These are phyloP conservation scores for Penicillium polonicum DNA, from an alignment of 2,329 filamentous ascomycete genomes.

Conservation along the genomic window DNA sequence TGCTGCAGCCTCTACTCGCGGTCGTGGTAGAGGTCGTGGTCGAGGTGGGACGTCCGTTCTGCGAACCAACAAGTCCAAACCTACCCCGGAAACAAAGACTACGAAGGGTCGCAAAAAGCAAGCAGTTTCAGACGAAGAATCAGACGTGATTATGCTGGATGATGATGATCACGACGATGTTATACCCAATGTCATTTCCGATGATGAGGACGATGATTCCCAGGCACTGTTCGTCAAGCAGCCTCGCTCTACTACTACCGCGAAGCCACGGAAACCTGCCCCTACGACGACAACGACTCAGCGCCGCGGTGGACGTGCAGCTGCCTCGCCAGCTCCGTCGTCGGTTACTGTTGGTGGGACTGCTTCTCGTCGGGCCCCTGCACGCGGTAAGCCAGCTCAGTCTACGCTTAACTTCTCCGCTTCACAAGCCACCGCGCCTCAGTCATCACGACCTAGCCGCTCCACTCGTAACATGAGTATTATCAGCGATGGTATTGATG, in stretches of 20 bases:
- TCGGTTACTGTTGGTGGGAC: conserved; percentile 32
- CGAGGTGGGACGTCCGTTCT: conserved; percentile 44
- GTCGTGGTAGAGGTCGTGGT: conserved; percentile 49
- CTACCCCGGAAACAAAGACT: conserved; percentile 27
- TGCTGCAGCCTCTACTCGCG: conserved; percentile 44
- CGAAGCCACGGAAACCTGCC: conserved; percentile 27
- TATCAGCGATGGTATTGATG: conserved; percentile 42
- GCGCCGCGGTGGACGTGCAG: conserved; percentile 25
- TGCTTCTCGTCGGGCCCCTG: conserved; percentile 26
- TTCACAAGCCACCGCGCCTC: conserved; percentile 37
- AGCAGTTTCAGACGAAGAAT: conserved; percentile 39
- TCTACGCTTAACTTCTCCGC: conserved; percentile 44
- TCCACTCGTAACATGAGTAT: conserved; percentile 37
- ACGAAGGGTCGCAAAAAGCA: conserved; percentile 32
- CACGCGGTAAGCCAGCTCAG: conserved; percentile 36
- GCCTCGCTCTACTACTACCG: conserved; percentile 25
- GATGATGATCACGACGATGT: conserved; percentile 31
- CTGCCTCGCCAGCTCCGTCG: conserved; percentile 35
- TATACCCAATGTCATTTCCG: conserved; percentile 28
- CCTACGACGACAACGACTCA: conserved; percentile 22
- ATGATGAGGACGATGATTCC: conserved; percentile 37
- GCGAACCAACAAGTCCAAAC: conserved; percentile 32
- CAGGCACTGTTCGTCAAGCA: conserved; percentile 46
- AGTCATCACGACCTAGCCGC: conserved; percentile 30
- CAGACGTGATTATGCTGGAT: conserved; percentile 43